Base-by-base conservation (phyloP, 2,329 filamentous ascomycete species). In the Colletotrichum graminicola region DNA sequence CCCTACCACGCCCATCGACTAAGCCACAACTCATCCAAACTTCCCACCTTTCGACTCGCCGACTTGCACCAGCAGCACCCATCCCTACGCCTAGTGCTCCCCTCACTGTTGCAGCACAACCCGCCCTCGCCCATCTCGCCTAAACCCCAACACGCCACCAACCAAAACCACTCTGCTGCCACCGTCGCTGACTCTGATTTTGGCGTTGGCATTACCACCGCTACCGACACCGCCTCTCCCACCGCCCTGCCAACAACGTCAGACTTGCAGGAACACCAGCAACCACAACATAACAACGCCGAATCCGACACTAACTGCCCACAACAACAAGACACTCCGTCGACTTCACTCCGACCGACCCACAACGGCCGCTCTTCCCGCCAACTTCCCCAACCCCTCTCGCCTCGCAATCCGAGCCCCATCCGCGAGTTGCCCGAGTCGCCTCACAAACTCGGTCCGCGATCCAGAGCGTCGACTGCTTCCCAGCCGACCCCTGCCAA, bases 1-100 rank as follows among this genome's bases (percentile, higher is more conserved):
- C 71, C 61, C 71, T 77, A 66, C 71, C 85, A 88, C 75, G 78
- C 79, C 55, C 87, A 88, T 78, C 85, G 87, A 66, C 85, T 86
- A 74, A 86, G 78, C 76, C 84, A 88, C 78, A 88, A 83, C 76
- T 84, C 86, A 49, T 89, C 87, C 73, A 89, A 88, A 75, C 79
- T 88, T 74, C 87, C 87, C 36, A 83, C 86, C 29, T 88, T 86
- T 78, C 87, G 87, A 70, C 87, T 87, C 76, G 84, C 82, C 74
- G 86, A 88, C 79, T 80, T 85, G 66, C 80, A 80, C 67, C 82
- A 80, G 71, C 80, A 80, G 71, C 80, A 59, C 78, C 81, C 66
- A 62, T 66, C 55, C 61, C 52, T 66, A 72, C 69, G 56, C 77
- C 77, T 66, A 55, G 65, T 51, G 64, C 71, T 62, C 62, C 67